A percentile compares a stretch with the other conserved stretches of the same genome.
Evolutionary conservation across 768 basidiomycete species (phyloP).

Genomic region (Cyathus striatus): DNA sequence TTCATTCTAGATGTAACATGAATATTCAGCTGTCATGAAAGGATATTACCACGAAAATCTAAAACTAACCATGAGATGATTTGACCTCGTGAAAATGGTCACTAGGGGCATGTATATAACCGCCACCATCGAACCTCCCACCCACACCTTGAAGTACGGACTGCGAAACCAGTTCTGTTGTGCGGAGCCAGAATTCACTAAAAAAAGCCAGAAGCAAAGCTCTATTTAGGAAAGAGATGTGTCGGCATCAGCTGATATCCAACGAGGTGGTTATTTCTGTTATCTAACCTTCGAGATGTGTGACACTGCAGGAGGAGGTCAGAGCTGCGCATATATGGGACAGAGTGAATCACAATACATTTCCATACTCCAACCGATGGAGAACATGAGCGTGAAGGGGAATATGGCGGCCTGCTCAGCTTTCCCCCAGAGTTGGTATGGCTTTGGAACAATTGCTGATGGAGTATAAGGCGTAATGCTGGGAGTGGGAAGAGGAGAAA

Average conservation of each 20-base stretch:
- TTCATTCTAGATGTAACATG: slow-evolving; percentile 57
- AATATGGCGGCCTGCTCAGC: slow-evolving; percentile 45
- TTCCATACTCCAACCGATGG: slow-evolving; percentile 70
- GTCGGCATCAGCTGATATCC: background rate
- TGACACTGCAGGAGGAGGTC: slow-evolving; percentile 41
- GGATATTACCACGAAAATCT: background rate
- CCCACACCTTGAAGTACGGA: slow-evolving; percentile 72
- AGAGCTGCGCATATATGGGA: too few relatives aligned
- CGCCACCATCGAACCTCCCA: slow-evolving; percentile 55
- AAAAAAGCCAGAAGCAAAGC: slow-evolving; percentile 84
- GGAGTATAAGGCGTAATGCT: slow-evolving; percentile 2
- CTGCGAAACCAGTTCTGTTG: slow-evolving; percentile 78
- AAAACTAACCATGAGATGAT: slow-evolving; percentile 51
- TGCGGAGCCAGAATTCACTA: slow-evolving; percentile 56
- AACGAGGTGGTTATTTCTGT: too few relatives aligned
- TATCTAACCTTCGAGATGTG: slow-evolving; percentile 81
- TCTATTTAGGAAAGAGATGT: slow-evolving; percentile 40
- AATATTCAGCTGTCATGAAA: slow-evolving; percentile 2
- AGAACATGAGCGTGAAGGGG: slow-evolving; percentile 60
- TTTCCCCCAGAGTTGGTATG: slow-evolving; percentile 51
- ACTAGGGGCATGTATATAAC: slow-evolving; percentile 66
- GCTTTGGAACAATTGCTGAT: slow-evolving; percentile 57
- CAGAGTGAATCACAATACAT: slow-evolving; percentile 38
- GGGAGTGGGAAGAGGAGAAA: too few relatives aligned
- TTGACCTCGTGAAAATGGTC: slow-evolving; percentile 53